Base-by-base conservation (phyloP, 352 stramenopile genomes). In the Globisporangium viniferum region DNA sequence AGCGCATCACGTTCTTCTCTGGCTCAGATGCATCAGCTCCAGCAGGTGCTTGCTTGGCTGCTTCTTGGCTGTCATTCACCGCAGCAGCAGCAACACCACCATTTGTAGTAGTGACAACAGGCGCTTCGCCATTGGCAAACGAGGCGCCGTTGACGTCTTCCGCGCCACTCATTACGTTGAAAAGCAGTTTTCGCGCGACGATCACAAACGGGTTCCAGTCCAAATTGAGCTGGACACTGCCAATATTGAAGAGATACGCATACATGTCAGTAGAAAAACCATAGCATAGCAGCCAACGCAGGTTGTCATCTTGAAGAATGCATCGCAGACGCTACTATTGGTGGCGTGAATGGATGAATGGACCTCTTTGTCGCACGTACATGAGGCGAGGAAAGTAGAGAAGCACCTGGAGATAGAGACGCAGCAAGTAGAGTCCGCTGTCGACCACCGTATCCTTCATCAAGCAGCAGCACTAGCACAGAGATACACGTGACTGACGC, bases 161-260 rank as follows among this genome's bases (percentile, higher is more conserved):
- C 6, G 39, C 41, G 55, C 62, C 36, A 68, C 70, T 61, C 62
- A 76, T 61, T 7, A 75, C 63, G 2, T 65, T 76, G 48, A 73
- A 55, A 15, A 88, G 62, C 39, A 86, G 64, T 51, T 73, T 78
- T 12, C 70, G 64, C 2, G 78, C 62, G 59, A 91, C 48, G 62
- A 90, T 71, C 49, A 88, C 74, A 49, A 92, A 81, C 48, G 85
- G 85, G 58, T 93, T 93, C 72, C 78, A 93, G 59, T 78, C 35
- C 68, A 79, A 80, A 51, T 91, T 90, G 61, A 93, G 64, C 59
- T 89, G 67, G 44, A 90, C n/a, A 49, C 75, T 81, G 29, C 9
- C 5, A 8, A 9, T 4, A 36, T 5, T 66, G 5, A 2, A 8
- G 44, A 56, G 9, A 61, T 14, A n/a, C 1, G 24, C 36, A 44